Evolutionary conservation across 805 yeast genomes (phyloP).

Genomic region (Wickerhamiella australiensis): DNA sequence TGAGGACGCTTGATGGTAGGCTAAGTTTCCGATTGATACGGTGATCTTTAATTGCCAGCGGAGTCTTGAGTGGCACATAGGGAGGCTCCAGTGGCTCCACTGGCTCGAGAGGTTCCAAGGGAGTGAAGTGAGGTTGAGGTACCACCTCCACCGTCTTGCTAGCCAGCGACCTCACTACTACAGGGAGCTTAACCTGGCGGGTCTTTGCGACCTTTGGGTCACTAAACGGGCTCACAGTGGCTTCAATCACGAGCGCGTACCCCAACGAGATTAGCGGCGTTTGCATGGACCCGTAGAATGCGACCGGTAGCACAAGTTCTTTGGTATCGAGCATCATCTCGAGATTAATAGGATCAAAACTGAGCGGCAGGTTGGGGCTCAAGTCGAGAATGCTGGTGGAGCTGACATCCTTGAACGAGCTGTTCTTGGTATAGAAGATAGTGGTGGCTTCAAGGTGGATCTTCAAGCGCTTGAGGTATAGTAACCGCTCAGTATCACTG

Average conservation of each 20-base stretch:
- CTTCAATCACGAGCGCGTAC: conserved; percentile 4
- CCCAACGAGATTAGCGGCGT: not conserved
- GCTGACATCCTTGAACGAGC: not conserved
- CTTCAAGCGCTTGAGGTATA: not conserved
- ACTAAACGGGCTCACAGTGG: not conserved
- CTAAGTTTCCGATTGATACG: no score
- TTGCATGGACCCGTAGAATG: conserved; percentile 6
- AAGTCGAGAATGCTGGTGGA: not conserved
- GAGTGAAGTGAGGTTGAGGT: no score
- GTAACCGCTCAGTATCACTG: conserved; percentile 5
- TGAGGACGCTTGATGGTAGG: not conserved
- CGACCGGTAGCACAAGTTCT: conserved; percentile 2
- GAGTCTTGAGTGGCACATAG: no score
- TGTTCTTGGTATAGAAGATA: conserved; percentile 3
- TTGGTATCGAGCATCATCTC: conserved; percentile 1
- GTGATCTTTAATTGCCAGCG: not conserved
- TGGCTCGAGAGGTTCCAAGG: no score
- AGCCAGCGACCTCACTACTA: not conserved
- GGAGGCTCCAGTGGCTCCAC: not conserved
- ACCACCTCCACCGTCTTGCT: not conserved
- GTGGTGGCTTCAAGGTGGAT: conserved; percentile 5
- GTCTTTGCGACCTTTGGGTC: not conserved
- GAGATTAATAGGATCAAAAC: conserved; percentile 10
- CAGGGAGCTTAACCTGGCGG: not conserved
- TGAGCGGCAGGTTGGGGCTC: conserved; percentile 6